These are phyloP conservation scores for Penicillium lagena DNA, from an alignment of 495 filamentous ascomycete species.

Conservation along the genomic window DNA sequence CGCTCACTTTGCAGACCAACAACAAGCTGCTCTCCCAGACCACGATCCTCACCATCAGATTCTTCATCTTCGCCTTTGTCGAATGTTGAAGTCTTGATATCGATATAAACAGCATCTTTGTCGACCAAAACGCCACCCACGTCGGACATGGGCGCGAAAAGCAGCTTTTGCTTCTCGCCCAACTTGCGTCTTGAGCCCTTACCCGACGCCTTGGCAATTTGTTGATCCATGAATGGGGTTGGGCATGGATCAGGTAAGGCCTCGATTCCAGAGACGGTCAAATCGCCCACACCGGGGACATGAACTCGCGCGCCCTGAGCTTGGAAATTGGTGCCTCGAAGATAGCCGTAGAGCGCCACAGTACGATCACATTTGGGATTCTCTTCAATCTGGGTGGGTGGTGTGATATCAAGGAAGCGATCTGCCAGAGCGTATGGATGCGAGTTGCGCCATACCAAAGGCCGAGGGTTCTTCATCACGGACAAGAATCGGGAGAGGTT, in stretches of 20 bases:
- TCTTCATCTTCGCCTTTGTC: constrained; percentile 56
- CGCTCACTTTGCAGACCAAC: constrained; percentile 82
- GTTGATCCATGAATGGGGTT: constrained; percentile 84
- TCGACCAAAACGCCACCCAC: constrained; percentile 84
- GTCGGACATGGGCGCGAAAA: constrained; percentile 97
- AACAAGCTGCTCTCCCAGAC: constrained; percentile 88
- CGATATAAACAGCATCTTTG: constrained; percentile 75
- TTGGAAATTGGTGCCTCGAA: constrained; percentile 93
- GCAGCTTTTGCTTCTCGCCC: constrained; percentile 90
- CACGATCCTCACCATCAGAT: constrained; percentile 56
- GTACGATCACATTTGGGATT: constrained; percentile 84
- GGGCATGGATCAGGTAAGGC: constrained; percentile 89
- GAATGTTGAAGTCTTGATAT: constrained; percentile 70
- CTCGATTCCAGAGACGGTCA: constrained; percentile 78
- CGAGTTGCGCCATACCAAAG: constrained; percentile 91
- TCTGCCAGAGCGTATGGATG: constrained; percentile 93
- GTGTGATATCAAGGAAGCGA: constrained; percentile 89
- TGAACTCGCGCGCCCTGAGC: constrained; percentile 82
- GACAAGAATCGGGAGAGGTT: constrained; percentile 91
- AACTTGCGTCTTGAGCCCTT: constrained; percentile 69
- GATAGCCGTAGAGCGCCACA: constrained; percentile 86
- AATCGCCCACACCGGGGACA: constrained; percentile 90
- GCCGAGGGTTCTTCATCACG: constrained; percentile 97
- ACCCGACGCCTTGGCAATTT: constrained; percentile 70
- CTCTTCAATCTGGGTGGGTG: constrained; percentile 81